These are phyloP conservation scores for Cyberlindnera sargentensis DNA, from an alignment of 805 yeast species.

Conservation along the genomic window DNA sequence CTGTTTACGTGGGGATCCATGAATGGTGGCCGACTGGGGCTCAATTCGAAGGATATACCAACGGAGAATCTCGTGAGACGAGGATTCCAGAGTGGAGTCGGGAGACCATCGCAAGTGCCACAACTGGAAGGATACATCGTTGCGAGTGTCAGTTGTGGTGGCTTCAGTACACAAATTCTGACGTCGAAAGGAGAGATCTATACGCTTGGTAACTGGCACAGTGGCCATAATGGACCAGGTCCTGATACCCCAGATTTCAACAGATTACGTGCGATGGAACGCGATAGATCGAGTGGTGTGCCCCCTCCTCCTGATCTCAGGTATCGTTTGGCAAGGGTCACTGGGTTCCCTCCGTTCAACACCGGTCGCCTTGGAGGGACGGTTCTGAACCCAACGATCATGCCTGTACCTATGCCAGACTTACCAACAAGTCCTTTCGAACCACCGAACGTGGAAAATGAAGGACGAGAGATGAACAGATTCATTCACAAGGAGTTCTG, in stretches of 20 bases:
- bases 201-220: slow-evolving; percentile 44
- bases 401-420: neutral
- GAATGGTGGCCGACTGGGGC: slow-evolving; percentile 41
- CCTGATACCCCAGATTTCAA: slow-evolving; percentile 32
- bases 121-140: slow-evolving; percentile 29
- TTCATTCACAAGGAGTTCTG: slow-evolving; percentile 16
- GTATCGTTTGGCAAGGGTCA: neutral
- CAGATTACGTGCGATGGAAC: neutral
- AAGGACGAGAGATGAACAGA: slow-evolving; percentile 3
- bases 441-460: neutral
- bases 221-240: slow-evolving; percentile 34
- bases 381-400: neutral
- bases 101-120: slow-evolving; percentile 32
- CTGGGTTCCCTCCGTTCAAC: no score
- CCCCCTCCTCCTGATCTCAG: slow-evolving; percentile 2
- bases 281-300: neutral
- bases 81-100: slow-evolving; percentile 25
- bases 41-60: slow-evolving; percentile 23
- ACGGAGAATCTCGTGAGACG: slow-evolving; percentile 14
- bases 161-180: slow-evolving; percentile 54
- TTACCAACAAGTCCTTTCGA: neutral
- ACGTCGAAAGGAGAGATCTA: slow-evolving; percentile 49
- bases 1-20: slow-evolving; percentile 47
- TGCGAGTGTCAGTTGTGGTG: slow-evolving; percentile 54
- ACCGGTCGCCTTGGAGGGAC: slow-evolving; percentile 3